phyloP scores from a whole-genome alignment of 2,329 filamentous ascomycete species.

The Lasiodiplodia hormozganensis region DNA sequence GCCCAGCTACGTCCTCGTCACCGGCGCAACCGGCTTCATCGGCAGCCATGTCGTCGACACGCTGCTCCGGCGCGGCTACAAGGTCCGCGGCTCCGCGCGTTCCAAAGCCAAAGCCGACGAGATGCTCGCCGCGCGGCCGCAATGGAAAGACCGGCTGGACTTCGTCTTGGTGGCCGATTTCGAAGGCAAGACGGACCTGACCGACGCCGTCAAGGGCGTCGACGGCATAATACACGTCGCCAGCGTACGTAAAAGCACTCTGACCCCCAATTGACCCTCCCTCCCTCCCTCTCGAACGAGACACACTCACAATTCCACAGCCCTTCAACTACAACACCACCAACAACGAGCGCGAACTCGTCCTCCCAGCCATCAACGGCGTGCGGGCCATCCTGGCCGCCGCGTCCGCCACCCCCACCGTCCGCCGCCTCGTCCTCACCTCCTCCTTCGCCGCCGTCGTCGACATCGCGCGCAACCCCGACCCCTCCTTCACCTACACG shows the following conservation, averaged over 20 bases:
- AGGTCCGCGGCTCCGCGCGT: constrained; percentile 33
- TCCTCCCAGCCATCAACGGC: constrained; percentile 56
- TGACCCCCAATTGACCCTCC: constrained; percentile 23
- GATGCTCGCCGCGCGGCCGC: constrained; percentile 49
- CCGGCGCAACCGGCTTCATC: constrained; percentile 38
- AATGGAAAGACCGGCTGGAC: constrained; percentile 47
- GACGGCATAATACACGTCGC: constrained; percentile 56
- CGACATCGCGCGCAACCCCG: constrained; percentile 2
- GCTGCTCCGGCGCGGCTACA: constrained; percentile 31
- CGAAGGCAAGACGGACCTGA: constrained; percentile 45
- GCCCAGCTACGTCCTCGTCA: constrained; percentile 34
- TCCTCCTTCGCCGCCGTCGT: constrained; percentile 29
- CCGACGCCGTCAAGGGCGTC: constrained; percentile 49
- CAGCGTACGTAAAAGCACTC: constrained; percentile 39
- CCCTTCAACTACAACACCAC: constrained; percentile 13
- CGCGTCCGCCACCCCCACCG: constrained; percentile 3
- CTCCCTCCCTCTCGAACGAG: constrained; percentile 24
- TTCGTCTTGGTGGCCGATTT: constrained; percentile 55
- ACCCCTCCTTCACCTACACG: constrained; percentile 33
- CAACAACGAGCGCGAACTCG: constrained; percentile 45
- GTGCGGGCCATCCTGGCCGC: constrained; percentile 50
- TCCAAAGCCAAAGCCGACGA: constrained; percentile 34
- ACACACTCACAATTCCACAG: constrained; percentile 30
- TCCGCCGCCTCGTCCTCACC: constrained; percentile 35
- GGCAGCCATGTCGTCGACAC: constrained; percentile 36